These are phyloP conservation scores for Lactarius vividus DNA, from an alignment of 768 basidiomycete species.

Conservation along the genomic window DNA sequence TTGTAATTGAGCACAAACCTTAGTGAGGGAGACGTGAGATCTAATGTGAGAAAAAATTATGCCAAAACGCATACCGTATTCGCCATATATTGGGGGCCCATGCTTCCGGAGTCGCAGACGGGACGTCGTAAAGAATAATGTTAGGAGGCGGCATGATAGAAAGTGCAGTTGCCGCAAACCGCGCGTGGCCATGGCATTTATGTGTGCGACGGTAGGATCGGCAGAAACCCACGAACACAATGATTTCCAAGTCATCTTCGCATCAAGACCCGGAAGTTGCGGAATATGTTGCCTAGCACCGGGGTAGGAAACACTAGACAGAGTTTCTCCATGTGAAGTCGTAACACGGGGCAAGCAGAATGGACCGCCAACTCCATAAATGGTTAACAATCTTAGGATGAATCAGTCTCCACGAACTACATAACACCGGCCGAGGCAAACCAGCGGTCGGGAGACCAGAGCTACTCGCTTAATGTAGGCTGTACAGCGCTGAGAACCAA, in stretches of 20 bases:
- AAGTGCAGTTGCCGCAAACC: constrained; percentile 7
- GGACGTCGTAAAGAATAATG: constrained; percentile 67
- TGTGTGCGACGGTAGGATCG: not conserved
- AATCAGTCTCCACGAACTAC: constrained; percentile 8
- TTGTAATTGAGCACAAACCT: constrained; percentile 80
- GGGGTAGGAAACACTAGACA: constrained; percentile 1
- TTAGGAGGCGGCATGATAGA: constrained; percentile 44
- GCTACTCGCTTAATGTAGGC: constrained; percentile 22
- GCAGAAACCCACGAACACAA: not conserved
- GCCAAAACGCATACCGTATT: constrained; percentile 46
- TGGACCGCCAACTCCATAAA: constrained; percentile 9
- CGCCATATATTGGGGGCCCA: constrained; percentile 79
- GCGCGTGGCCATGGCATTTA: constrained; percentile 17
- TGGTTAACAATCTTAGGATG: constrained; percentile 10
- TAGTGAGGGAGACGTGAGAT: not conserved
- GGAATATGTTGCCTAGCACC: constrained; percentile 2
- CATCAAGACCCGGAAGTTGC: constrained; percentile 20
- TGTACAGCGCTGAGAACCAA: constrained; percentile 19
- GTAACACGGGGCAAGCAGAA: constrained; percentile 7
- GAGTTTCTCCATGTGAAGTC: not conserved
- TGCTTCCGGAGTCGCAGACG: constrained; percentile 56
- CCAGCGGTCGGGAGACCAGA: constrained; percentile 10
- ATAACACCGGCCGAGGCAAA: constrained; percentile 18
- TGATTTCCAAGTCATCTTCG: constrained; percentile 7
- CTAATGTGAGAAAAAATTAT: not conserved